Percentiles rank a stretch among this genome's conserved stretches.
Conservation (phyloP, 192 early-diverging fungal species). For the Coemansia sp. region DNA sequence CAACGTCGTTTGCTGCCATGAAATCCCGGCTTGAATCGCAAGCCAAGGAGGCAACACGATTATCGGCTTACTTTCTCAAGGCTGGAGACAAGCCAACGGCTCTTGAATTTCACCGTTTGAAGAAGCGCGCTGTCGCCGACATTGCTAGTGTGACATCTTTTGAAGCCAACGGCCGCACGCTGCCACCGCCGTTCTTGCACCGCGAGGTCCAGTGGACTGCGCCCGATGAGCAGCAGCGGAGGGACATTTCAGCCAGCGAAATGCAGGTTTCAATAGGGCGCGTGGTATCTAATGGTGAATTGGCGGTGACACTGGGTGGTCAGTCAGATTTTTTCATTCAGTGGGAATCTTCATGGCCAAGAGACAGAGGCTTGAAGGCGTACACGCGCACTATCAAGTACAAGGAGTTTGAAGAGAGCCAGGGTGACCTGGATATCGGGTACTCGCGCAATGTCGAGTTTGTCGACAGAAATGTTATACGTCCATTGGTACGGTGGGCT, state of each 20-base stretch:
- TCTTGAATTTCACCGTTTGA: slow-evolving; percentile 41
- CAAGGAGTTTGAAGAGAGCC: slow-evolving; percentile 34
- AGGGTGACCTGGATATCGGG: slow-evolving; percentile 20
- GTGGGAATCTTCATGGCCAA: slow-evolving; percentile 44
- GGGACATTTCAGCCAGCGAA: slow-evolving; percentile 40
- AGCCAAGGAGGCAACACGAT: slow-evolving; percentile 19
- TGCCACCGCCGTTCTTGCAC: slow-evolving; percentile 32
- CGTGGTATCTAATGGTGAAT: slow-evolving; percentile 37
- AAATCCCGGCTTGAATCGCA: slow-evolving; percentile 22
- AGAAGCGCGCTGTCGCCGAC: slow-evolving; percentile 37
- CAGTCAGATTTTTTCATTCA: slow-evolving; percentile 37
- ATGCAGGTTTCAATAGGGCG: slow-evolving; percentile 35
- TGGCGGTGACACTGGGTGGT: slow-evolving; percentile 37
- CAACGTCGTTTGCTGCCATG: slow-evolving; percentile 27
- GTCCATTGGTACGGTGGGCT: slow-evolving; percentile 39
- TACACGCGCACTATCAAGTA: slow-evolving; percentile 37
- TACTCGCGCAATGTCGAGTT: slow-evolving; percentile 30
- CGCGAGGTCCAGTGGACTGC: slow-evolving; percentile 32
- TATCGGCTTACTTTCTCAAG: slow-evolving; percentile 32
- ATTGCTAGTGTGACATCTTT: slow-evolving; percentile 22
- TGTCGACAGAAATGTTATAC: slow-evolving; percentile 31
- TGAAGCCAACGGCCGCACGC: slow-evolving; percentile 23
- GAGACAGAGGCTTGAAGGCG: slow-evolving; percentile 25
- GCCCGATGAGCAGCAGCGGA: slow-evolving; percentile 38
- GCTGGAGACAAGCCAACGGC: slow-evolving; percentile 32